phyloP scores from a whole-genome alignment of 306 rosid genomes.

The Sesbania bispinosa region DNA sequence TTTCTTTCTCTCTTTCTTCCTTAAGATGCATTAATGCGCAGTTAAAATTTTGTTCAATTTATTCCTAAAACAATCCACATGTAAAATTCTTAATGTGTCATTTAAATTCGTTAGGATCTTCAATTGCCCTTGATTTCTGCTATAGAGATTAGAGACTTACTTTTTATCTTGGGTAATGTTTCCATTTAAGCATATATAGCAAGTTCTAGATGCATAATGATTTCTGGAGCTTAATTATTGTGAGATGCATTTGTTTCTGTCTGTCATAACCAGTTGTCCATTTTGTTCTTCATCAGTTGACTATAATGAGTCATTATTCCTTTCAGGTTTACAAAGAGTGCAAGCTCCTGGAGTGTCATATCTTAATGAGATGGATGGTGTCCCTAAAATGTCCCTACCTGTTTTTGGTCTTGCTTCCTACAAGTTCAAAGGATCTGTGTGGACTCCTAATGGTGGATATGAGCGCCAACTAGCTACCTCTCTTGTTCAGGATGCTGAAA shows the following conservation, averaged over 20 bases:
- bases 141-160: neutral
- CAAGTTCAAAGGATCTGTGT: conserved; percentile 68
- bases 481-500: conserved; percentile 50
- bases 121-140: neutral
- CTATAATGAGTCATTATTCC: neutral
- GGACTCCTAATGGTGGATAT: conserved; percentile 54
- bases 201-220: neutral
- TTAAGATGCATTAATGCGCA: neutral
- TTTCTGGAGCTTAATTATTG: neutral
- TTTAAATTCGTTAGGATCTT: neutral
- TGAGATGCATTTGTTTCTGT: neutral
- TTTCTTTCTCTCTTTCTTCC: neutral
- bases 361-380: conserved; percentile 41
- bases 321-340: conserved; percentile 47
- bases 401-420: conserved; percentile 70
- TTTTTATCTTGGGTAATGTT: neutral
- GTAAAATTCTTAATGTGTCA: too few relatives aligned
- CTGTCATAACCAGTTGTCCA: neutral
- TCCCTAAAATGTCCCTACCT: conserved; percentile 48
- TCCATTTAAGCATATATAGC: neutral
- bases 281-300: neutral
- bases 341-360: conserved; percentile 38
- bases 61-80: neutral
- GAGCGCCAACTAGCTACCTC: conserved; percentile 44
- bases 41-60: neutral